Conservation (phyloP, 2,329 filamentous ascomycete species). For the Fusarium austroafricanum region DNA sequence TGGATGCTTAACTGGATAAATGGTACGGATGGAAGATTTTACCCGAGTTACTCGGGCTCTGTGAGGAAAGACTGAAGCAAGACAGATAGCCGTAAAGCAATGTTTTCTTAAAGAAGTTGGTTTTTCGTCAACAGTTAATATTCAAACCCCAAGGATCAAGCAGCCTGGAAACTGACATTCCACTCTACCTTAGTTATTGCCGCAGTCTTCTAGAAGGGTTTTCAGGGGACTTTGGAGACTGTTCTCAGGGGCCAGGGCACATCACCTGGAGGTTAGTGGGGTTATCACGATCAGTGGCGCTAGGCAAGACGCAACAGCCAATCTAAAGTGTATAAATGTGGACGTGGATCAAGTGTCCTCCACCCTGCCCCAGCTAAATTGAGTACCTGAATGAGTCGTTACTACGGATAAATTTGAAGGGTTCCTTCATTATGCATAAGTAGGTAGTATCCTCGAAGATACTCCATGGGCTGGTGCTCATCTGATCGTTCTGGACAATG, state of each 20-base stretch:
- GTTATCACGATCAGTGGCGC: constrained; percentile 9
- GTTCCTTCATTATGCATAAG: constrained; percentile 4
- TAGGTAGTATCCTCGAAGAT: neutral
- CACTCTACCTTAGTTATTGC: too few species aligned
- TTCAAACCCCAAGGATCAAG: neutral
- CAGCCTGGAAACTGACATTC: too few species aligned
- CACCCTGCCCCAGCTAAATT: constrained; percentile 29
- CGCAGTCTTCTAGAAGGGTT: constrained; percentile 34
- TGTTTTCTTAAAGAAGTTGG: neutral
- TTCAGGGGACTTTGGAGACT: constrained; percentile 28
- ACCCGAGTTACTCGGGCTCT: neutral
- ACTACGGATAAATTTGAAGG: neutral
- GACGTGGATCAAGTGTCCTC: constrained; percentile 19
- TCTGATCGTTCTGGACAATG: neutral
- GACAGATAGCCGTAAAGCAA: neutral
- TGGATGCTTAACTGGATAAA: neutral
- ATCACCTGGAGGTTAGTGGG: too few species aligned
- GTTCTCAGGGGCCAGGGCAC: constrained; percentile 37
- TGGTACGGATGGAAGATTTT: neutral
- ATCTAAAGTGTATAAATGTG: constrained; percentile 9
- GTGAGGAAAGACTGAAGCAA: neutral
- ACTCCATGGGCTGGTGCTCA: neutral
- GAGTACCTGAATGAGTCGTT: neutral
- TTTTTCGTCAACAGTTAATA: neutral
- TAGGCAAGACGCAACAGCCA: constrained; percentile 14